Evolutionary conservation across 139 green algal species (phyloP).

Genomic region (Coelastrella sp.): DNA sequence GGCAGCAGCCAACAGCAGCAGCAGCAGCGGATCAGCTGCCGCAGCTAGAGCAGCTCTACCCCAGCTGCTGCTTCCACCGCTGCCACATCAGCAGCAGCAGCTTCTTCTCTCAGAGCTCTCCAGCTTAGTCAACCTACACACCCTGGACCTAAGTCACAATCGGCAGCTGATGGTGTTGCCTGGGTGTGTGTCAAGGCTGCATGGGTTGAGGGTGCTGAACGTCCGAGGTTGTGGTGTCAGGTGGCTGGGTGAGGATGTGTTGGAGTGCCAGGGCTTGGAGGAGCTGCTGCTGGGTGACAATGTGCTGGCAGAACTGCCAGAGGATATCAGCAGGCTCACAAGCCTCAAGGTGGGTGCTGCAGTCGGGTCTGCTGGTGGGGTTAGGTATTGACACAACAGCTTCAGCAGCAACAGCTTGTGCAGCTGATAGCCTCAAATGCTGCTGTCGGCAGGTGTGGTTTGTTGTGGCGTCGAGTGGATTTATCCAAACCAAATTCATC

Average conservation of each 20-base stretch:
- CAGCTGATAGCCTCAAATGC: too few relatives aligned
- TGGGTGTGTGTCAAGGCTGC: background rate
- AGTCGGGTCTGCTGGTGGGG: background rate
- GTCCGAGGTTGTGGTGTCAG: background rate
- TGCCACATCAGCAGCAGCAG: constrained; percentile 40
- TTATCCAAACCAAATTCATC: too few relatives aligned
- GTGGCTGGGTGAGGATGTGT: constrained; percentile 24
- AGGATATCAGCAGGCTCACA: background rate
- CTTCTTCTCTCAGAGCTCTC: constrained; percentile 13
- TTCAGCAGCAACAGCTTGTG: too few relatives aligned
- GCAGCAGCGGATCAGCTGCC: background rate
- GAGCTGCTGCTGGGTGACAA: constrained; percentile 46
- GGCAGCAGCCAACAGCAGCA: background rate
- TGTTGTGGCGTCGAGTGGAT: too few relatives aligned
- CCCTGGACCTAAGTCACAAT: constrained; percentile 1
- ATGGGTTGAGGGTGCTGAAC: background rate
- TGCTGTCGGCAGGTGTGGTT: too few relatives aligned
- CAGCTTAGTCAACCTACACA: background rate
- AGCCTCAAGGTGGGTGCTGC: background rate
- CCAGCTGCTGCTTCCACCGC: constrained; percentile 15
- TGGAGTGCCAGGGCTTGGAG: constrained; percentile 6
- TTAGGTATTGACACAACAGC: too few relatives aligned
- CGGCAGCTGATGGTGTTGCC: constrained; percentile 32
- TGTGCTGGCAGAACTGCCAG: constrained; percentile 24
- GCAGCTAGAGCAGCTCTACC: constrained; percentile 10